Evolutionary conservation across 2,329 filamentous ascomycete genomes (phyloP).

Genomic region (Fusarium gaditjirri): DNA sequence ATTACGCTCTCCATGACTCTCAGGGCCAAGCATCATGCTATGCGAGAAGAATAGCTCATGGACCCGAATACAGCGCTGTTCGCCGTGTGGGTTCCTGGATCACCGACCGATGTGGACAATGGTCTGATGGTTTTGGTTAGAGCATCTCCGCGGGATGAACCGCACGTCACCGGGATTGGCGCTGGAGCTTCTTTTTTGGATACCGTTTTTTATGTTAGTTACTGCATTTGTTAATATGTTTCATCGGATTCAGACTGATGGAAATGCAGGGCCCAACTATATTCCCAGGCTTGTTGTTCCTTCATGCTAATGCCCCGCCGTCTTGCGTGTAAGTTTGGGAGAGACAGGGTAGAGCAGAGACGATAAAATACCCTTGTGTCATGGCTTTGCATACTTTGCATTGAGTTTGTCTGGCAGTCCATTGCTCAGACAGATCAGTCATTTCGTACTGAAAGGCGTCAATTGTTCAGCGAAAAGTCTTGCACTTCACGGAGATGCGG

Average conservation of each 20-base stretch:
- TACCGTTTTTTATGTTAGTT: neutral
- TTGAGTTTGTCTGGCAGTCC: constrained; percentile 2
- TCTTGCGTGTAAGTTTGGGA: constrained; percentile 7
- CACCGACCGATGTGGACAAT: constrained; percentile 29
- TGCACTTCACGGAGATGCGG: constrained; percentile 41
- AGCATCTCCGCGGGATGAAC: constrained; percentile 42
- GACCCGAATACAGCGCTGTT: constrained; percentile 13
- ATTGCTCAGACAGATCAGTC: neutral
- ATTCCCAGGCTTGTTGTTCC: neutral
- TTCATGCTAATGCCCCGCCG: neutral
- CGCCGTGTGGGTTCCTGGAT: constrained; percentile 31
- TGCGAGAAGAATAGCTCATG: constrained; percentile 17
- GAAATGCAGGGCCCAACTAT: constrained; percentile 14
- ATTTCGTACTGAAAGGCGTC: neutral
- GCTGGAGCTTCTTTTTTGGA: constrained; percentile 12
- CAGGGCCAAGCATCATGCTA: constrained; percentile 20
- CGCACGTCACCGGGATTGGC: neutral
- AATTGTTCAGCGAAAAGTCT: neutral
- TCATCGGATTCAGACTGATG: constrained; percentile 9
- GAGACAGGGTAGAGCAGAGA: neutral
- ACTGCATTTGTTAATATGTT: constrained; percentile 11
- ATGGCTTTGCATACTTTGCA: neutral
- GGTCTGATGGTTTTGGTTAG: constrained; percentile 38
- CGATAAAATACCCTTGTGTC: constrained; percentile 2
- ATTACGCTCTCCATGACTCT: constrained; percentile 28